These are phyloP conservation scores for Cystofilobasidium macerans DNA, from an alignment of 768 basidiomycete species.

Conservation along the genomic window DNA sequence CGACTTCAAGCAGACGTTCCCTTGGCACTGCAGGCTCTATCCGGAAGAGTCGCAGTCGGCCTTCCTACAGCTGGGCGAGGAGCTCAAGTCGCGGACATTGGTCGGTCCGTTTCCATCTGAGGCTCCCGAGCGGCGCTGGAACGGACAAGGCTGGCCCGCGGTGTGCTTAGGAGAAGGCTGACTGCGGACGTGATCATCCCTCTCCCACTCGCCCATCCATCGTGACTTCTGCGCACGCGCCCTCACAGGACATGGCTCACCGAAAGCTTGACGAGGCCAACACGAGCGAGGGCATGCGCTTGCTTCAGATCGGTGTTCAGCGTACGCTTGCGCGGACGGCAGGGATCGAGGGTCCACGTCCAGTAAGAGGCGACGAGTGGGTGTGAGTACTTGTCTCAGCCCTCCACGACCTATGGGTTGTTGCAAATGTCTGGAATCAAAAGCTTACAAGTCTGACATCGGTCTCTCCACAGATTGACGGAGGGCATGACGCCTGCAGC, in stretches of 20 bases:
- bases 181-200: no score
- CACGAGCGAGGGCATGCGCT: slow-evolving; percentile 2
- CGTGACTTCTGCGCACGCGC: no score
- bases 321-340: slow-evolving; percentile 7
- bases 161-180: no score
- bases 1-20: slow-evolving; percentile 13
- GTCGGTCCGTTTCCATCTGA: neutral
- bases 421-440: neutral
- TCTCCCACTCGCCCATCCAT: neutral
- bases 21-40: neutral
- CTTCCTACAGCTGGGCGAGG: slow-evolving; percentile 13
- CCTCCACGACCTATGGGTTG: neutral
- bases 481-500: slow-evolving; percentile 18
- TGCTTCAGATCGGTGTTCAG: slow-evolving; percentile 11
- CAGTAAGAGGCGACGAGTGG: slow-evolving; percentile 21
- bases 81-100: slow-evolving; percentile 11
- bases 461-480: neutral
- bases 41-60: slow-evolving; percentile 6
- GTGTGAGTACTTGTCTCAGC: neutral
- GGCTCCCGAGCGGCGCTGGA: neutral
- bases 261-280: slow-evolving; percentile 17
- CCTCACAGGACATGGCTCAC: slow-evolving; percentile 3
- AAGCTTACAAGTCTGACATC: neutral
- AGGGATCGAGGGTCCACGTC: neutral
- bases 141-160: neutral